These are phyloP conservation scores for Ceratocystis lukuohia DNA, from an alignment of 2,329 filamentous ascomycete species.

Conservation along the genomic window DNA sequence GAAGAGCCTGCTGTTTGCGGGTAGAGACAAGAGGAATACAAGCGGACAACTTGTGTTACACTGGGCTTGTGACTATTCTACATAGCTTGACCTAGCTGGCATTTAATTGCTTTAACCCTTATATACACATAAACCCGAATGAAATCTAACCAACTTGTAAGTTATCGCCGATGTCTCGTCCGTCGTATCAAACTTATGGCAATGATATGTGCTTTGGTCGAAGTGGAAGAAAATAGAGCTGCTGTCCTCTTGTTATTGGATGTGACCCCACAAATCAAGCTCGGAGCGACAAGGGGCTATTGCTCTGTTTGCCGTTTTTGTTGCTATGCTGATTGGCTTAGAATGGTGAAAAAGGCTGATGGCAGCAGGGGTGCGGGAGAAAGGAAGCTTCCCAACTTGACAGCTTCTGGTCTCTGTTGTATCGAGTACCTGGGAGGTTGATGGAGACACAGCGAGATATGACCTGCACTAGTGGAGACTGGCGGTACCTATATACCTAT, in stretches of 20 bases:
- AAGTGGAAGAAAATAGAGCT: neutral
- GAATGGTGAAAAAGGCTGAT: neutral
- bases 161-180: too few relatives aligned
- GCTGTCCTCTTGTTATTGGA: neutral
- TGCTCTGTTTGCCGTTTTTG: neutral
- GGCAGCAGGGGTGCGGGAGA: neutral
- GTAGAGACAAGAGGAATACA: constrained; percentile 18
- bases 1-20: constrained; percentile 32
- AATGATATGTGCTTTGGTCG: too few relatives aligned
- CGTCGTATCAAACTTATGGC: too few relatives aligned
- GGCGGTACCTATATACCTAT: too few relatives aligned
- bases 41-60: neutral
- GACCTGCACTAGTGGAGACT: too few relatives aligned
- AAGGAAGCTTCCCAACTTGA: constrained; percentile 1
- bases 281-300: neutral
- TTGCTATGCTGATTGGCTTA: neutral
- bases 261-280: neutral
- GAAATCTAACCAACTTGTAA: too few relatives aligned
- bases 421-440: too few relatives aligned
- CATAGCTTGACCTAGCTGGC: too few relatives aligned
- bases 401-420: neutral
- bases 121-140: too few relatives aligned
- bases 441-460: neutral
- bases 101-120: too few relatives aligned
- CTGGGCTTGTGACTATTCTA: too few relatives aligned